These are phyloP conservation scores for Leishmania gerbilli DNA, from an alignment of 208 protist species.

Conservation along the genomic window DNA sequence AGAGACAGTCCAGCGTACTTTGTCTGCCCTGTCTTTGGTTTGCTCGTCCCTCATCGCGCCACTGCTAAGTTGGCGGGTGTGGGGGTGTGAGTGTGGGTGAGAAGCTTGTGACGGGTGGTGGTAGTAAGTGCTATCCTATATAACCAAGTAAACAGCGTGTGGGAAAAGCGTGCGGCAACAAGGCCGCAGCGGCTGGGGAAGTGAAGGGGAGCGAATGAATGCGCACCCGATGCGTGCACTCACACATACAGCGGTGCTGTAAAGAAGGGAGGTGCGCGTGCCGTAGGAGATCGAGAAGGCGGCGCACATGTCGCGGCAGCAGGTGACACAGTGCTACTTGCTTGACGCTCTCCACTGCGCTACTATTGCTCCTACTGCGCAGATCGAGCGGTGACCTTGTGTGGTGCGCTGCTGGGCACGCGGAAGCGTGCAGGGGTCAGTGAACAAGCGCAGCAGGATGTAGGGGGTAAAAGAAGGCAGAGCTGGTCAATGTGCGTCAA, in stretches of 20 bases:
- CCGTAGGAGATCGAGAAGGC: not conserved
- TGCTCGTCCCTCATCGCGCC: not conserved
- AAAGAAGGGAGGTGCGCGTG: not conserved
- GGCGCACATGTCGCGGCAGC: not conserved
- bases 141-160: not conserved
- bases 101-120: not conserved
- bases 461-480: not conserved
- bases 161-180: not conserved
- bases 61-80: not conserved
- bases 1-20: not conserved
- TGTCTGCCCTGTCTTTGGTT: not conserved
- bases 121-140: not conserved
- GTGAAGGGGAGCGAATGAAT: not conserved
- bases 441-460: not conserved
- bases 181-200: not conserved
- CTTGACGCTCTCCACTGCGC: not conserved
- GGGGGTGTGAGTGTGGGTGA: not conserved
- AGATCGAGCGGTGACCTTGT: not conserved
- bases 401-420: not conserved
- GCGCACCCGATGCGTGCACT: not conserved
- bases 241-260: not conserved
- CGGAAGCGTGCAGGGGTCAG: not conserved
- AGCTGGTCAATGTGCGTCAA: not conserved
- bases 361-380: not conserved
- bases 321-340: not conserved